Base-by-base conservation (phyloP, 352 stramenopile species). In the Globisporangium apiculatum region DNA sequence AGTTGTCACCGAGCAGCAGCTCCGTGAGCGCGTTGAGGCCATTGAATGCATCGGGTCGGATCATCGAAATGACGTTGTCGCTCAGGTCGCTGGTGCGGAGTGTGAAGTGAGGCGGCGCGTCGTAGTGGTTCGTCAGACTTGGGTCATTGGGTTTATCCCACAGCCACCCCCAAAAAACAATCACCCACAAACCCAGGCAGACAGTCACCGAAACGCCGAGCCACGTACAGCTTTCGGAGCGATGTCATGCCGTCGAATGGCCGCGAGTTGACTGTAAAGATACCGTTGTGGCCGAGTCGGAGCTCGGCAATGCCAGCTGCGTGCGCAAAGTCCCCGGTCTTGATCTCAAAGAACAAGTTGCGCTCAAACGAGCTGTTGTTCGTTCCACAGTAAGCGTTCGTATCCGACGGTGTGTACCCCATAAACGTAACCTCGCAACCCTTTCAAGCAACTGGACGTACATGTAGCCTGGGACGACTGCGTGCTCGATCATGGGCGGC, bases 31-130 rank as follows among this genome's bases (percentile, higher is more conserved):
- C 68, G 17, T 76, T 61, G 12, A 89, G 60, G 0, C 70, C 72
- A 17, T 67, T 62, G 47, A 89, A 86, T 3, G 78, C 74, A 38
- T 83, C 58, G 42, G 60, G 41, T 3, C 74, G 67, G n/a, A 89
- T 69, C 14, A 85, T 58, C 1, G 79, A 89, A 46, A 89, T 84
- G 18, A 87, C 71, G 45, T 89, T 89, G 67, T 89, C 76, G 46
- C 75, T 82, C 55, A 89, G 62, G 60, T 87, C 77, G 35, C 78
- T 86, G 31, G 11, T 24, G 46, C 9, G 11, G 9, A 18, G 9
- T 46, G 10, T 24, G 10, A 51, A 4, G 11, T 12, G 40, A 43
- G 7, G 40, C 7, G 7, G 6, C 24, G 24, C 24, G 24, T 31
- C 24, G 24, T 31, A 31, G 24, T 31, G 24, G 24, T 0, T 31